A percentile compares a stretch with the other conserved stretches of the same genome.
phyloP scores from a whole-genome alignment of 1,139 yeast genomes.

The Pichia norvegensis region DNA sequence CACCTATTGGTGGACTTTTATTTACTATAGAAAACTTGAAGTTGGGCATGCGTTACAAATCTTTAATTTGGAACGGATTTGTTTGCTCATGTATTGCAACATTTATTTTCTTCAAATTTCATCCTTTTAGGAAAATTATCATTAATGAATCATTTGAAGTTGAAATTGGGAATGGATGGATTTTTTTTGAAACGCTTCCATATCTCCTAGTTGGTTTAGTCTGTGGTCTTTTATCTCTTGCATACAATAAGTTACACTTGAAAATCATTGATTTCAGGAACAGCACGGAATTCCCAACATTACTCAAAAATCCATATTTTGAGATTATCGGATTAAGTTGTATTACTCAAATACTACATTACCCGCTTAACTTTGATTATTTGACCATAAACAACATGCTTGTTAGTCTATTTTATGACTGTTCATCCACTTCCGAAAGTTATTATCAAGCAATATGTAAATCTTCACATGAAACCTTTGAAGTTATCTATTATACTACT shows the following conservation, averaged over 20 bases:
- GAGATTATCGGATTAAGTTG: constrained; percentile 46
- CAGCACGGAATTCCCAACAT: constrained; percentile 22
- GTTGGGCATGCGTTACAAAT: constrained; percentile 53
- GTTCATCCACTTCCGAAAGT: constrained; percentile 3
- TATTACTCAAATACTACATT: constrained; percentile 47
- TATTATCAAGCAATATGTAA: constrained; percentile 11
- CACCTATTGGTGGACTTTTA: constrained; percentile 91
- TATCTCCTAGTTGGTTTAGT: constrained; percentile 57
- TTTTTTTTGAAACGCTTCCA: constrained; percentile 59
- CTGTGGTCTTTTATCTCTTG: constrained; percentile 63
- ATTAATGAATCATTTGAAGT: constrained; percentile 58
- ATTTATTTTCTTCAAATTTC: constrained; percentile 52
- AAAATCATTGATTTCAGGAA: constrained; percentile 34
- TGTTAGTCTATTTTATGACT: constrained; percentile 13
- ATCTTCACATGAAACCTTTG: constrained; percentile 6
- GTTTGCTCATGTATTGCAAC: constrained; percentile 70
- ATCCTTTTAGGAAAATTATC: constrained; percentile 50
- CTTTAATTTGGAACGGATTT: constrained; percentile 75
- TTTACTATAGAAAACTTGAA: constrained; percentile 74
- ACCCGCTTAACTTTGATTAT: constrained; percentile 24
- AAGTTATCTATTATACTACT: constrained; percentile 8
- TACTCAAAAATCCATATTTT: constrained; percentile 18
- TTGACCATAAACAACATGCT: constrained; percentile 13
- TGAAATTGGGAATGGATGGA: constrained; percentile 66
- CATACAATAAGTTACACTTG: constrained; percentile 44